Conservation (phyloP, 2,329 filamentous ascomycete genomes). For the Zymoseptoria tritici region DNA sequence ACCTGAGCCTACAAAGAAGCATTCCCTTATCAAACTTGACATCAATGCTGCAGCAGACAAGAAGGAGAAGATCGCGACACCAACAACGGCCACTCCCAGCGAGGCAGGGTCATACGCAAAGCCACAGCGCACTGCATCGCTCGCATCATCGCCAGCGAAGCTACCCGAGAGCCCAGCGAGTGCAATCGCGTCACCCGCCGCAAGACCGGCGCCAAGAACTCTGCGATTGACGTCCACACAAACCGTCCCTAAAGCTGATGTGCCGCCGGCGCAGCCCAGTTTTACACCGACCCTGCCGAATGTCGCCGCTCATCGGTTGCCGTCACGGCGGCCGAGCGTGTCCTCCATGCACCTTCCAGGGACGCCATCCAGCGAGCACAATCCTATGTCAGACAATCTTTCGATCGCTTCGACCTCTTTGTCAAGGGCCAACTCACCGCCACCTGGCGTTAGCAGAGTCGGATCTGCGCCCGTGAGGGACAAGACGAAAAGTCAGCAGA, state of each 20-base stretch:
- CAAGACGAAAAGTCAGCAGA: slow-evolving; percentile 71
- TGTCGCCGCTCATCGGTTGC: slow-evolving; percentile 32
- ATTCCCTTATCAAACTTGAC: slow-evolving; percentile 42
- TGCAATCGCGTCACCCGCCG: slow-evolving; percentile 35
- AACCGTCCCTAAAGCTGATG: slow-evolving; percentile 50
- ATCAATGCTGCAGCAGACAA: slow-evolving; percentile 35
- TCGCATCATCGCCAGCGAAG: slow-evolving; percentile 47
- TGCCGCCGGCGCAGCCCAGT: slow-evolving; percentile 22
- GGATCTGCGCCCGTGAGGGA: slow-evolving; percentile 61
- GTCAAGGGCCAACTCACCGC: slow-evolving; percentile 65
- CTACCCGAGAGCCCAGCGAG: slow-evolving; percentile 49
- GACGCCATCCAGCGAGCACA: slow-evolving; percentile 64
- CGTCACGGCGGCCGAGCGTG: slow-evolving; percentile 47
- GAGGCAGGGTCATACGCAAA: slow-evolving; percentile 3
- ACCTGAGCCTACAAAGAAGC: slow-evolving; percentile 22
- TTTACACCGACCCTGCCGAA: slow-evolving; percentile 24
- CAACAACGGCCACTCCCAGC: slow-evolving; percentile 33
- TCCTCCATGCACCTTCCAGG: slow-evolving; percentile 58
- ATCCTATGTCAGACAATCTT: slow-evolving; percentile 61
- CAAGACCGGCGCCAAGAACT: slow-evolving; percentile 52
- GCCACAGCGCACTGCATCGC: slow-evolving; percentile 29
- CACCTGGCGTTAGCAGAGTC: slow-evolving; percentile 52
- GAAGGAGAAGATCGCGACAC: not conserved
- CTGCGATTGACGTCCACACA: slow-evolving; percentile 59
- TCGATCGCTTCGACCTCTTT: slow-evolving; percentile 66